Evolutionary conservation across 257 asterid genomes (phyloP).

Genomic region (Solanum sitiens): DNA sequence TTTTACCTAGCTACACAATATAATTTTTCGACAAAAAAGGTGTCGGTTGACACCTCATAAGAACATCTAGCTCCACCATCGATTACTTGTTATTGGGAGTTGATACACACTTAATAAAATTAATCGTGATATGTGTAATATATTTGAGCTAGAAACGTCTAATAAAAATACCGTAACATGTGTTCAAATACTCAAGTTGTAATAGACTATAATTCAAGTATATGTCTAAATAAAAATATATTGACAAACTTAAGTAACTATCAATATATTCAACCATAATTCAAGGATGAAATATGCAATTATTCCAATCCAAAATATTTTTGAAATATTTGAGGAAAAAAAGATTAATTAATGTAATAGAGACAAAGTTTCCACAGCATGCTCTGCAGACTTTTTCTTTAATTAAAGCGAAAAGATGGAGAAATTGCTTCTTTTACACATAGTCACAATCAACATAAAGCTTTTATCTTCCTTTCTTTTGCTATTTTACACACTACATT

Average conservation of each 20-base stretch:
- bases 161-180: background rate
- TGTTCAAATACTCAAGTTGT: background rate
- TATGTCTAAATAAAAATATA: background rate
- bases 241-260: background rate
- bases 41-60: too few relatives aligned
- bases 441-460: conserved; percentile 47
- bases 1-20: too few relatives aligned
- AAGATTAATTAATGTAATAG: conserved; percentile 17
- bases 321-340: background rate
- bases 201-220: background rate
- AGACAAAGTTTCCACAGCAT: conserved; percentile 88
- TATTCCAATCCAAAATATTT: background rate
- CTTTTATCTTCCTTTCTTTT: conserved; percentile 25
- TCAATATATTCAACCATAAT: background rate
- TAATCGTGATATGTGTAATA: background rate
- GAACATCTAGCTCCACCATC: too few relatives aligned
- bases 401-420: conserved; percentile 26
- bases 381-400: conserved; percentile 53
- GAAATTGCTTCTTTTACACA: conserved; percentile 30
- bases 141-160: background rate
- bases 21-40: too few relatives aligned
- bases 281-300: background rate
- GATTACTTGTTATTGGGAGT: background rate
- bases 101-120: background rate
- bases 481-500: background rate